Evolutionary conservation across 2,329 filamentous ascomycete species (phyloP), one percentile per base, ranked within the genome.

Genomic region (Fusarium sp.): DNA sequence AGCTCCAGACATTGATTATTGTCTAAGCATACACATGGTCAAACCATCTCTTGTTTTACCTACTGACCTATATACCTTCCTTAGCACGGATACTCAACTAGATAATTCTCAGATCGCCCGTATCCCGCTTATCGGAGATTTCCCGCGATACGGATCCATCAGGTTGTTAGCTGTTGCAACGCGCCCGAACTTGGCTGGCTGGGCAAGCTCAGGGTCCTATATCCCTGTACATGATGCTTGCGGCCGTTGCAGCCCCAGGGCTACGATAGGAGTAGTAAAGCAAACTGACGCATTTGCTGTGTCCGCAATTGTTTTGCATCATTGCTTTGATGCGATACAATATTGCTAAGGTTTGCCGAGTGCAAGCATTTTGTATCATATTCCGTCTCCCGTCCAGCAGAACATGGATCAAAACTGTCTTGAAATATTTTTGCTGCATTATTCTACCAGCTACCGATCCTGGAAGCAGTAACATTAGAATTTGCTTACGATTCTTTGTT

Each of bases 71-170:
- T n/a, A 11, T 10, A 37, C 34, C 18, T 37, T 37, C 18, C 6
- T 11, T n/a, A 37, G 34, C 11, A 37, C 34, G 18, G 34, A 37
- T 65, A 25, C 11, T 34, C 24, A 20, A 12, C 22, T 20, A 32
- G 14, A n/a, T 22, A 51, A 37, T 47, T 59, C 14, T 40, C 61
- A 61, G 62, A 66, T 66, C 63, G 42, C 22, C 41, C 54, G 14
- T 49, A 40, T 60, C 60, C 72, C 72, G 66, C 72, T 75, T 74
- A 75, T 74, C 72, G 72, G 72, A 65, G 69, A 75, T 74, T 75
- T 74, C 61, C 72, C 74, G 42, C 30, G 54, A 41, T 52, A 52
- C 32, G 51, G 32, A 58, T 49, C 57, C 37, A 44, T 49, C 27
- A 57, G 25, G 24, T 42, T 52, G 49, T 52, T 52, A 41, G 49